Conservation (phyloP, 352 stramenopile species). For the Globisporangium paddicum region DNA sequence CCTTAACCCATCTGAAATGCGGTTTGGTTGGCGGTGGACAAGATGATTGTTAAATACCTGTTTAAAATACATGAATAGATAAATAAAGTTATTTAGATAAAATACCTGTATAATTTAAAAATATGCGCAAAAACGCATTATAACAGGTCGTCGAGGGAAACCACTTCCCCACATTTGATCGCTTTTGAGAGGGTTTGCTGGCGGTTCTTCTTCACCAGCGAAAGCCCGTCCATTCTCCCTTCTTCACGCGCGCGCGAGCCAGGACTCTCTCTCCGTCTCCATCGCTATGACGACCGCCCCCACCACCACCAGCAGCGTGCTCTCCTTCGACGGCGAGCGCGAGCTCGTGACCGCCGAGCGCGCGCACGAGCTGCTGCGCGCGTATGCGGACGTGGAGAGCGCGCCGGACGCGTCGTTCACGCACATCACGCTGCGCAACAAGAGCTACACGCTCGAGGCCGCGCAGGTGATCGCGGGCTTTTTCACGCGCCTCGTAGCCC, state of each 20-base stretch:
- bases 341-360: slow-evolving; percentile 74
- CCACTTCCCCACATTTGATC: background rate
- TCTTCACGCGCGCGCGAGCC: slow-evolving; percentile 8
- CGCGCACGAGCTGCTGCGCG: slow-evolving; percentile 57
- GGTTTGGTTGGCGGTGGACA: background rate
- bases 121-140: background rate
- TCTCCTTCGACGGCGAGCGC: slow-evolving; percentile 65
- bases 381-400: slow-evolving; percentile 32
- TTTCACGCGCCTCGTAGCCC: slow-evolving; percentile 42
- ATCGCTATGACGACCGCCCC: background rate
- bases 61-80: background rate
- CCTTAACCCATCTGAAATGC: background rate
- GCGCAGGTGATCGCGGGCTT: slow-evolving; percentile 73
- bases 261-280: background rate
- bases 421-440: slow-evolving; percentile 85
- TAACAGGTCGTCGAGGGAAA: background rate
- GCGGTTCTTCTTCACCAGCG: background rate
- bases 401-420: slow-evolving; percentile 38
- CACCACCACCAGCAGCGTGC: slow-evolving; percentile 9
- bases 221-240: slow-evolving; percentile 4
- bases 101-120: background rate
- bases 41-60: background rate
- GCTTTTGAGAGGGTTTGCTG: background rate
- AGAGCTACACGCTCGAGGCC: slow-evolving; percentile 83
- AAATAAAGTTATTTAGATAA: background rate